Conservation (phyloP, 225 moss, liverwort and hornwort species). For the Thuidium tamariscinum region DNA sequence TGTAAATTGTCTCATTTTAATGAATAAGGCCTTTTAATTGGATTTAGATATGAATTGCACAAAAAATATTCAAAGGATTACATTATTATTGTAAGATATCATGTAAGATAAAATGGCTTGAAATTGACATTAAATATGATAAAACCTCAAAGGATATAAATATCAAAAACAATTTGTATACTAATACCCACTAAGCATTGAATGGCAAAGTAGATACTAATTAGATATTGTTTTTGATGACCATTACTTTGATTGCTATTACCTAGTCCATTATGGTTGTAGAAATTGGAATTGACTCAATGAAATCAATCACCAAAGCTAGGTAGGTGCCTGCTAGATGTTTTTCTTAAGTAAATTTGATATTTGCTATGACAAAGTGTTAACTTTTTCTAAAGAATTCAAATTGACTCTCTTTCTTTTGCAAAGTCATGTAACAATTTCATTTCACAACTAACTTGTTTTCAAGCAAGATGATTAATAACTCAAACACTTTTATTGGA, state of each 20-base stretch:
- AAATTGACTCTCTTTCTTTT: too few species aligned
- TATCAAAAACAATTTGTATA: not conserved
- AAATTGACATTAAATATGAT: not conserved
- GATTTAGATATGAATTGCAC: not conserved
- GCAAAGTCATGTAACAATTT: not conserved
- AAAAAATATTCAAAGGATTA: not conserved
- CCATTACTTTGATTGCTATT: not conserved
- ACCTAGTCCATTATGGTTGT: not conserved
- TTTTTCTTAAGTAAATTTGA: not conserved
- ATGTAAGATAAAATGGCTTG: not conserved
- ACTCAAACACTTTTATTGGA: not conserved
- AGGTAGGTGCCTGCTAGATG: fast-evolving
- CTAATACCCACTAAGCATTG: not conserved
- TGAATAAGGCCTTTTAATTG: too few species aligned
- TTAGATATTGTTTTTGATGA: not conserved
- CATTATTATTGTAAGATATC: too few species aligned
- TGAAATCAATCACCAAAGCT: not conserved
- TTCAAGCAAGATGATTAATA: not conserved
- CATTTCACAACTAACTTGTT: not conserved
- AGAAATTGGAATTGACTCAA: not conserved
- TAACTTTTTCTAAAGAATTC: too few species aligned
- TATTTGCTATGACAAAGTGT: not conserved
- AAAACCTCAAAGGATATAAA: not conserved
- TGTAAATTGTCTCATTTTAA: too few species aligned
- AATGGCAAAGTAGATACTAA: not conserved